Base-by-base conservation (phyloP, 495 filamentous ascomycete species). In the Antarctomyces pellizariae region DNA sequence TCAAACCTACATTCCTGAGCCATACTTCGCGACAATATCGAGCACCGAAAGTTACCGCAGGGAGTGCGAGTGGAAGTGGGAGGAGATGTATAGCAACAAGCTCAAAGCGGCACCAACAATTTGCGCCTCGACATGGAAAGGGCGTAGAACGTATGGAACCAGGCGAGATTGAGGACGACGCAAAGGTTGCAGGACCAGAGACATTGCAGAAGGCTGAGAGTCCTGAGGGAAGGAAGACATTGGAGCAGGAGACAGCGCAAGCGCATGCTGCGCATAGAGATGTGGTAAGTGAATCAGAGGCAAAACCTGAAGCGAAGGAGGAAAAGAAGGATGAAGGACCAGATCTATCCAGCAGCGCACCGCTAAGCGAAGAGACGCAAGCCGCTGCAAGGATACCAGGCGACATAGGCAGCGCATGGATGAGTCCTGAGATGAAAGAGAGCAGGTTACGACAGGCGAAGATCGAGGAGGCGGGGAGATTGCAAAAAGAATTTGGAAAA, bases 61-160 rank as follows among this genome's bases (percentile, higher is more conserved):
- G 19, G 7, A 22, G 10, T 48, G 53, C 23, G 35, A 42, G 11
- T 38, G 19, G 10, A 22, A 39, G 20, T n/a, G n/a, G n/a, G n/a
- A n/a, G n/a, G n/a, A n/a, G n/a, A n/a, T n/a, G 36, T 30, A 42
- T 57, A 54, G 26, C 45, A 39, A 25, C 44, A 41, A 47, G 26
- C 40, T 46, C 14, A 11, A 28, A 13, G 18, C 31, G 33, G 19
- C 30, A 20, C 7, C 16, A 25, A 28, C 29, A 45, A 29, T 52
- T 54, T 20, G 40, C 47, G 17, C 50, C 55, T 29, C 50, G 71
- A 16, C 67, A 71, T 45, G 71, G 71, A 23, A 68, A 62, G 22
- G 69, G 62, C 10, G 62, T 75, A 10, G 67, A 75, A 30, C 71
- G 67, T 21, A 33, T 51, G 17, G 32, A 43, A 21, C 22, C 47